Evolutionary conservation across 2,329 filamentous ascomycete genomes (phyloP), one percentile per base, ranked within the genome.

Genomic region (Aspergillus carbonarius): DNA sequence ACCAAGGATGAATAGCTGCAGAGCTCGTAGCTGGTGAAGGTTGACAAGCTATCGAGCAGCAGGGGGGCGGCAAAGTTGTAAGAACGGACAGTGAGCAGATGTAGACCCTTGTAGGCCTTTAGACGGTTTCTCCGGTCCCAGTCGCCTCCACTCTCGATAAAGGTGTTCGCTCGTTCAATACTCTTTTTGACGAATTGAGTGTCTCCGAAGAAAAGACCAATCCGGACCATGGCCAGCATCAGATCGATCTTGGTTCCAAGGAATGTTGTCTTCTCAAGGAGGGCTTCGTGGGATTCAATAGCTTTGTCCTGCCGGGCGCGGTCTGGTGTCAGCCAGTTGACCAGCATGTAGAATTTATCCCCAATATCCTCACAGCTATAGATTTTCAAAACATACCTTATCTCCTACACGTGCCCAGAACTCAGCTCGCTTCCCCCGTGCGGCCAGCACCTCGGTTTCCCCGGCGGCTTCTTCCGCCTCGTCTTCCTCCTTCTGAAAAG

Each of bases 81-180:
- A 61, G 92, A 93, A 68, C 95, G 92, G 65, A 95, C 86, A 23
- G 93, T 98, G 66, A 99, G 88, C 58, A 96, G 85, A 74, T 98
- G 90, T 57, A 99, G 84, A 62, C 95, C 95, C 74, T 96, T 92
- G 83, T 99, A 99, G 66, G 95, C 95, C 88, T 99, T 99, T 72
- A 99, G 87, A 61, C 95, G 89, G 82, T 99, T 99, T 75, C 95
- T 89, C 65, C 95, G 90, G 76, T 99, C 95, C 95, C 95, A 99
- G 78, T 99, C 95, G 76, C 95, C 95, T 66, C 95, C 95, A 65
- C 90, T 90, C 74, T 99, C 95, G 34, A 99, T 93, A 52, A 99
- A 83, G 3, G 90, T 85, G 79, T 91, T 92, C 68, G 93, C 93
- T 44, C 93, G 88, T 71, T 96, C 92, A 48, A 98, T 85, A 60